Evolutionary conservation across 306 rosid genomes (phyloP).

Genomic region (Aeschynomene evenia): DNA sequence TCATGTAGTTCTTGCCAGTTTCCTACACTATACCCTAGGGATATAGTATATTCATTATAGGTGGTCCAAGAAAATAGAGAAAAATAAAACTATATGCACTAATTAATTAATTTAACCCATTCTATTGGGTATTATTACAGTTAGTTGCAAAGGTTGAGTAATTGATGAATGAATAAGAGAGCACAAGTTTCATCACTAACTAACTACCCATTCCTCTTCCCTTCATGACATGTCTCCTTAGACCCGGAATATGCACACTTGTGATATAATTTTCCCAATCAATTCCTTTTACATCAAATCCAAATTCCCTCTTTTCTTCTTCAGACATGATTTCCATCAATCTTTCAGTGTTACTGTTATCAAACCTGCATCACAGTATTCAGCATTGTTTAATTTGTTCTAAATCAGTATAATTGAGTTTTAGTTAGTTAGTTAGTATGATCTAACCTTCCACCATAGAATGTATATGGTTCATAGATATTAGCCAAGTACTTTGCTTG

Average conservation of each 20-base stretch:
- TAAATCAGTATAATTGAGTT: neutral
- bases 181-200: neutral
- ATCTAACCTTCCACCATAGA: conserved; percentile 73
- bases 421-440: neutral
- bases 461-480: conserved; percentile 69
- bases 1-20: neutral
- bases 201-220: conserved; percentile 52
- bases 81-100: too few species aligned
- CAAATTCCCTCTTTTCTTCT: conserved; percentile 64
- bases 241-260: conserved; percentile 70
- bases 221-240: conserved; percentile 70
- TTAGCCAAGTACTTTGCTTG: conserved; percentile 72
- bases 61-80: neutral
- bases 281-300: conserved; percentile 63
- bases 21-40: neutral
- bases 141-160: conserved; percentile 21
- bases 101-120: too few species aligned
- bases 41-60: too few species aligned
- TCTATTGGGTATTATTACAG: conserved; percentile 22
- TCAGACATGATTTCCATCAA: conserved; percentile 63
- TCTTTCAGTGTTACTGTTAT: conserved; percentile 59
- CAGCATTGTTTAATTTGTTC: neutral
- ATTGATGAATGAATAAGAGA: neutral
- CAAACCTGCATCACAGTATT: conserved; percentile 59
- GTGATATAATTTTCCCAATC: conserved; percentile 69